Percentiles rank a stretch among this genome's conserved stretches.
These are phyloP conservation scores for Cladobotryum protrusum DNA, from an alignment of 2,329 filamentous ascomycete genomes.

Conservation along the genomic window DNA sequence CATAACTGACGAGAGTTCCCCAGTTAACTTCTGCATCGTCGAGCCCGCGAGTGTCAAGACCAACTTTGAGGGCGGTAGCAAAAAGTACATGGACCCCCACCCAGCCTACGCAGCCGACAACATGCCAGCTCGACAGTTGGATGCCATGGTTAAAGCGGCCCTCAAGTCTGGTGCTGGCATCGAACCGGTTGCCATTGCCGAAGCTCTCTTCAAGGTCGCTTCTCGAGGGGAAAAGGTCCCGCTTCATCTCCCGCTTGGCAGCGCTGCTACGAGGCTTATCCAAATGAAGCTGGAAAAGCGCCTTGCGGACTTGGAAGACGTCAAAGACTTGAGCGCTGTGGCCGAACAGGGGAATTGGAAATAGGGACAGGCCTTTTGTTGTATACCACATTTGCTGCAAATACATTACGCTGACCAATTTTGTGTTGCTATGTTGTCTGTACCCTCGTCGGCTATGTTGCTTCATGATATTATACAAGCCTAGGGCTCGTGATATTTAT, in stretches of 20 bases:
- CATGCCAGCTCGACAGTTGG: conserved; percentile 23
- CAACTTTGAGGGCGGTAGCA: conserved; percentile 24
- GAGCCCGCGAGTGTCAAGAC: conserved; percentile 37
- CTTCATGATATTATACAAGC: no score
- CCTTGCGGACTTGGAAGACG: conserved; percentile 3
- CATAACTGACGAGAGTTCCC: not conserved
- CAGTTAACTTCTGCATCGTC: conserved; percentile 35
- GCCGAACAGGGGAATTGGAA: not conserved
- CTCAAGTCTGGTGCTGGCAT: conserved; percentile 20
- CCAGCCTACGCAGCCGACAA: conserved; percentile 31
- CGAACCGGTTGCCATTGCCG: conserved; percentile 27
- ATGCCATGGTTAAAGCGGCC: conserved; percentile 1
- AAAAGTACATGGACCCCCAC: conserved; percentile 21
- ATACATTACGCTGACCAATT: no score
- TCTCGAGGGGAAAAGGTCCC: conserved; percentile 30
- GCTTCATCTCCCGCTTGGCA: conserved; percentile 35
- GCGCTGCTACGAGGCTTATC: conserved; percentile 31
- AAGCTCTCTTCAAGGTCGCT: conserved; percentile 30
- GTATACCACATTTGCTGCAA: no score
- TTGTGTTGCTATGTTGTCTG: no score
- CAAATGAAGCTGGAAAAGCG: conserved; percentile 23
- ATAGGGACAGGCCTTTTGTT: no score
- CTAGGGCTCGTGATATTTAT: no score
- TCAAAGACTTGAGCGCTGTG: not conserved
- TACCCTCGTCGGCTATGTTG: no score